A percentile compares a stretch with the other conserved stretches of the same genome.
phyloP scores from a whole-genome alignment of 345 rosid species.

The Luvunga scandens region DNA sequence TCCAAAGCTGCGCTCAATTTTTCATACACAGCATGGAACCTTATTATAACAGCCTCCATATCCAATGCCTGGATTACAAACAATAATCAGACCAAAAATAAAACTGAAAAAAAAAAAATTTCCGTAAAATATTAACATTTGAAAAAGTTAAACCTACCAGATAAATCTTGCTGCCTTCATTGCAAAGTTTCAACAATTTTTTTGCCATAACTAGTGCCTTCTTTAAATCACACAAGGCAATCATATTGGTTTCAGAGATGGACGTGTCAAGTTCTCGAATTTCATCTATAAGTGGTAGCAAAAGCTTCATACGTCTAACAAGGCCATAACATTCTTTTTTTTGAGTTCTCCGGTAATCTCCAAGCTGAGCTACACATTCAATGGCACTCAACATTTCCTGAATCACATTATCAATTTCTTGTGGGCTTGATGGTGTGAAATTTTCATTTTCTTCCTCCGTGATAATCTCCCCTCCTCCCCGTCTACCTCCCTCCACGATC shows the following conservation, averaged over 20 bases:
- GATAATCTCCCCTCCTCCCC: conserved; percentile 9
- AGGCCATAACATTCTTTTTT: conserved; percentile 60
- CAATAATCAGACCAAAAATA: background rate
- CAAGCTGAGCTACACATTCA: conserved; percentile 46
- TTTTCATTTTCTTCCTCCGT: conserved; percentile 21
- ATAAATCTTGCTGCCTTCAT: conserved; percentile 77
- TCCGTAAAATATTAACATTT: no score
- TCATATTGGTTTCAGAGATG: conserved; percentile 17
- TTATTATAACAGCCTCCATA: conserved; percentile 41
- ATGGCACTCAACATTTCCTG: conserved; percentile 34
- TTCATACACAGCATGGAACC: conserved; percentile 48
- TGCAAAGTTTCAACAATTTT: conserved; percentile 53
- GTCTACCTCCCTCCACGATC: conserved; percentile 28
- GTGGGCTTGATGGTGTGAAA: conserved; percentile 1
- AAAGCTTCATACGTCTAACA: conserved; percentile 60
- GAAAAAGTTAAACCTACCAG: conserved; percentile 37
- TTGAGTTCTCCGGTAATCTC: conserved; percentile 51
- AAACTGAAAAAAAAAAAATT: background rate
- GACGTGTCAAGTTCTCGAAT: conserved; percentile 33
- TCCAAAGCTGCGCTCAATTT: conserved; percentile 36
- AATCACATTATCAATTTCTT: conserved; percentile 27
- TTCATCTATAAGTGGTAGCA: conserved; percentile 67
- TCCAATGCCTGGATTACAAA: conserved; percentile 56
- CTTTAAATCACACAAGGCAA: conserved; percentile 37
- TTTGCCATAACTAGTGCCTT: conserved; percentile 42